Evolutionary conservation across 352 stramenopile genomes (phyloP), one percentile per base, ranked within the genome.

Genomic region (Phytophthora pisi): DNA sequence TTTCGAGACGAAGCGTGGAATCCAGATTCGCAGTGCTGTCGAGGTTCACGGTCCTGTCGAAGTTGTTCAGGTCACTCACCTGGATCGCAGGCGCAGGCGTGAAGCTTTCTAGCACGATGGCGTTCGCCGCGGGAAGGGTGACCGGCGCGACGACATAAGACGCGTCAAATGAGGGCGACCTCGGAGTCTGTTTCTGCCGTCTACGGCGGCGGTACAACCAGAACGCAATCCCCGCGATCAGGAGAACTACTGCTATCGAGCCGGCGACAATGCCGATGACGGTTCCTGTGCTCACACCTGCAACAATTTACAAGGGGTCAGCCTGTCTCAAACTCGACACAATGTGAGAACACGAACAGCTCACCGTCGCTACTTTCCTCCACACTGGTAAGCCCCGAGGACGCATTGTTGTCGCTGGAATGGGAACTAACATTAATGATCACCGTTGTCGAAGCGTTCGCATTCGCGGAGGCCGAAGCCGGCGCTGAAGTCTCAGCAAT

Each of bases 41-140:
- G n/a, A 76, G 51, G 5, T 78, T 43, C 4, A 78, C 62, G 1
- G 70, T 79, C n/a, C 60, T 36, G 57, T 71, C 59, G 20, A 74
- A 72, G 23, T 66, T 71, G 34, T 68, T 74, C 2, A 64, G 15
- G 30, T 67, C 36, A 15, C 64, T 40, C 23, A 64, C 45, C 0
- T 24, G 42, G 10, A 67, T 28, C 6, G 57, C 42, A 23, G 56
- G 47, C 8, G 66, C 62, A 16, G 66, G 61, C 18, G 28, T 57
- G 43, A 59, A 74, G 28, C 57, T 72, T 18, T 74, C 66, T 30
- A 71, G 59, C 5, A 60, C 10, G 8, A 77, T 49, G 0, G 72
- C 42, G 6, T 68, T 18, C 3, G 30, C 60, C 8, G 57, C 53
- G 16, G 57, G 68, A 3, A 72, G 36, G 26, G 54, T 71, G 24